These are phyloP conservation scores for Yamagishiella unicocca DNA, from an alignment of 139 green algal species.

Conservation along the genomic window DNA sequence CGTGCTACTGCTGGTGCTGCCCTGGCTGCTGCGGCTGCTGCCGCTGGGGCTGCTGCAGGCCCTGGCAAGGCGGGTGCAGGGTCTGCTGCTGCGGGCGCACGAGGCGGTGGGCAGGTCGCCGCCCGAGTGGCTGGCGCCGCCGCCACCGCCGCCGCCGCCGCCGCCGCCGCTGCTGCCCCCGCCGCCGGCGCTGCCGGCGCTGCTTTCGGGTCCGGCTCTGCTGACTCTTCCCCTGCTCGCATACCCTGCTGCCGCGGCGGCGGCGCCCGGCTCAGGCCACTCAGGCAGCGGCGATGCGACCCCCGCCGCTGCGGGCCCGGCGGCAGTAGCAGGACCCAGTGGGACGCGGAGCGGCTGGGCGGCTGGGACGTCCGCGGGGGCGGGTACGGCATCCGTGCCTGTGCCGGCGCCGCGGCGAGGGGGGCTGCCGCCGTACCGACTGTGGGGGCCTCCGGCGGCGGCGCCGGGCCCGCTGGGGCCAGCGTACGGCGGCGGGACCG, in stretches of 20 bases:
- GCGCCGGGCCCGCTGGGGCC: no score
- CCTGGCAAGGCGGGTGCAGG: background rate
- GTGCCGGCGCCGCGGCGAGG: background rate
- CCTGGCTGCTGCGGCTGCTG: constrained; percentile 39
- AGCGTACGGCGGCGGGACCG: no score
- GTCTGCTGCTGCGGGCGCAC: background rate
- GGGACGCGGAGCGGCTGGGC: background rate
- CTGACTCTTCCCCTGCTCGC: no score
- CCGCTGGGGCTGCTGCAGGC: constrained; percentile 19
- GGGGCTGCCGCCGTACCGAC: background rate
- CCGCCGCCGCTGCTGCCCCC: no score
- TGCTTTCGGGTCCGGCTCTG: no score
- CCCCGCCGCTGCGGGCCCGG: background rate
- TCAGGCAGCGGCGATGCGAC: background rate
- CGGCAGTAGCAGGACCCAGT: background rate
- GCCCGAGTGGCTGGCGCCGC: constrained; percentile 7
- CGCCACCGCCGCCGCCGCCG: background rate
- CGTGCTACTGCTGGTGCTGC: constrained; percentile 22
- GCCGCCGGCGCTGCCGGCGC: no score
- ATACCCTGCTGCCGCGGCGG: no score
- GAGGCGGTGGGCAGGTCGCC: background rate
- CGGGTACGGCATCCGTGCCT: background rate
- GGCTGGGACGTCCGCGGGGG: background rate
- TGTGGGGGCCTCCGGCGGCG: background rate
- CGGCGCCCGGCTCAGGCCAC: background rate